Percentiles rank a stretch among this genome's conserved stretches.
phyloP scores from a whole-genome alignment of 2,329 filamentous ascomycete genomes.

The Cladorrhinum sp. region DNA sequence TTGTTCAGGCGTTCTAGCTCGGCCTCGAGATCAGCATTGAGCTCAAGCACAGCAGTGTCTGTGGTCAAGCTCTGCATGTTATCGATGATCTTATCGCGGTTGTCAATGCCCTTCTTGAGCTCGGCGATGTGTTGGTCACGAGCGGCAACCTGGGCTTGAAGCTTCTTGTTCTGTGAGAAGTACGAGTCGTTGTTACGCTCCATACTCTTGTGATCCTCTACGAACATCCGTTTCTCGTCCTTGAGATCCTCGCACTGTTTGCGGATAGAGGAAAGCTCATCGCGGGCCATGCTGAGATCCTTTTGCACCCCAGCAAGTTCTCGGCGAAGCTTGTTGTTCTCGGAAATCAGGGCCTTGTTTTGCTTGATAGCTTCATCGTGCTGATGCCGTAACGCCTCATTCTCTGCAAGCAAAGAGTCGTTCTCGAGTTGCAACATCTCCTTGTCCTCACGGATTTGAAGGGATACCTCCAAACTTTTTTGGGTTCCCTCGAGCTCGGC shows the following conservation, averaged over 20 bases:
- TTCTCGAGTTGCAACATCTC: conserved; percentile 40
- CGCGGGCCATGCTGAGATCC: conserved; percentile 44
- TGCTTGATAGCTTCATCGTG: conserved; percentile 23
- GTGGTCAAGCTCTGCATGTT: conserved; percentile 27
- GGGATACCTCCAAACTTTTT: conserved; percentile 38
- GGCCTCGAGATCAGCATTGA: conserved; percentile 29
- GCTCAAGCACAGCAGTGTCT: conserved; percentile 26
- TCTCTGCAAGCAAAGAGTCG: conserved; percentile 39
- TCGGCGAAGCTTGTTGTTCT: conserved; percentile 37
- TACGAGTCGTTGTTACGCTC: conserved; percentile 55
- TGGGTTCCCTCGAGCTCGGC: conserved; percentile 36
- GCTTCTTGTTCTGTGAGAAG: conserved; percentile 51
- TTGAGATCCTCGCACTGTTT: conserved; percentile 33
- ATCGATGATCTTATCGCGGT: conserved; percentile 29
- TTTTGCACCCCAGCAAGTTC: conserved; percentile 39
- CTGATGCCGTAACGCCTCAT: conserved; percentile 40
- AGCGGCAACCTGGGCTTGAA: conserved; percentile 30
- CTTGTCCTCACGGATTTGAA: conserved; percentile 38
- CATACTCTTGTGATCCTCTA: conserved; percentile 50
- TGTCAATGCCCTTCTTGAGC: conserved; percentile 29
- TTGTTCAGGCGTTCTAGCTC: conserved; percentile 26
- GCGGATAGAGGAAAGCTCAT: conserved; percentile 48
- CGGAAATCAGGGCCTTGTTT: conserved; percentile 22
- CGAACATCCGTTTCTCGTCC: conserved; percentile 45
- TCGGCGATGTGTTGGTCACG: conserved; percentile 29